A percentile compares a stretch with the other conserved stretches of the same genome.
Conservation (phyloP, 2,329 filamentous ascomycete species). For the Aspergillus versicolor region DNA sequence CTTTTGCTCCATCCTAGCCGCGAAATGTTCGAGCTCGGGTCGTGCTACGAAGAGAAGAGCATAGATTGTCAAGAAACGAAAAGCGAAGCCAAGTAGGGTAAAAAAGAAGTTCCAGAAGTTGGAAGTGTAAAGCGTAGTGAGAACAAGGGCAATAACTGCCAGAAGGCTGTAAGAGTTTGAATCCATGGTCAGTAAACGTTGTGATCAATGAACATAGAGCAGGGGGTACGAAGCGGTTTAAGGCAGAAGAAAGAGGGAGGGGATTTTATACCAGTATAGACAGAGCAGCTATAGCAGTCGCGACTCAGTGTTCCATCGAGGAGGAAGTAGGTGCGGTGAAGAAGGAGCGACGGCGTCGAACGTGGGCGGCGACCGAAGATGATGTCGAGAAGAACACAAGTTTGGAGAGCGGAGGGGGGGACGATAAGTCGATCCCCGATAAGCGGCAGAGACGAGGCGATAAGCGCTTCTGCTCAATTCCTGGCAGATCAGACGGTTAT, state of each 20-base stretch:
- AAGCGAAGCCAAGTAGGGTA: slow-evolving; percentile 5
- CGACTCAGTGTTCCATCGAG: slow-evolving; percentile 15
- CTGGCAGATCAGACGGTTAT: neutral
- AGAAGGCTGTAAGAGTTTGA: neutral
- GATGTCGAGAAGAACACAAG: slow-evolving; percentile 3
- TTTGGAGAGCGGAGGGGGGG: slow-evolving; percentile 10
- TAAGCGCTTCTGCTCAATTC: slow-evolving; percentile 16
- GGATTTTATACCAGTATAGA: slow-evolving; percentile 10
- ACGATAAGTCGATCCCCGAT: slow-evolving; percentile 12
- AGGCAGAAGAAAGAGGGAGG: slow-evolving; percentile 9
- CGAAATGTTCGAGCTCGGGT: slow-evolving; percentile 8
- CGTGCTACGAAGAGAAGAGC: slow-evolving; percentile 15
- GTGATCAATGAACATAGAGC: neutral
- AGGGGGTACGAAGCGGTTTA: slow-evolving; percentile 6
- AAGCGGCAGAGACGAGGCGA: slow-evolving; percentile 23
- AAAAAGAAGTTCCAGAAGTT: slow-evolving; percentile 13
- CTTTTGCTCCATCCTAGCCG: slow-evolving; percentile 55
- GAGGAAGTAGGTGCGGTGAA: neutral
- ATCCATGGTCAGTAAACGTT: neutral
- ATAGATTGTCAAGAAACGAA: slow-evolving; percentile 15
- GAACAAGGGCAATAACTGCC: neutral
- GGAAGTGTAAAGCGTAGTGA: slow-evolving; percentile 1
- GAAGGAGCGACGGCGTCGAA: neutral
- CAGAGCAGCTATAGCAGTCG: slow-evolving; percentile 18
- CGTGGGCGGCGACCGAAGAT: neutral